Base-by-base conservation (phyloP, 495 filamentous ascomycete genomes). In the Gamarada debralockiae region DNA sequence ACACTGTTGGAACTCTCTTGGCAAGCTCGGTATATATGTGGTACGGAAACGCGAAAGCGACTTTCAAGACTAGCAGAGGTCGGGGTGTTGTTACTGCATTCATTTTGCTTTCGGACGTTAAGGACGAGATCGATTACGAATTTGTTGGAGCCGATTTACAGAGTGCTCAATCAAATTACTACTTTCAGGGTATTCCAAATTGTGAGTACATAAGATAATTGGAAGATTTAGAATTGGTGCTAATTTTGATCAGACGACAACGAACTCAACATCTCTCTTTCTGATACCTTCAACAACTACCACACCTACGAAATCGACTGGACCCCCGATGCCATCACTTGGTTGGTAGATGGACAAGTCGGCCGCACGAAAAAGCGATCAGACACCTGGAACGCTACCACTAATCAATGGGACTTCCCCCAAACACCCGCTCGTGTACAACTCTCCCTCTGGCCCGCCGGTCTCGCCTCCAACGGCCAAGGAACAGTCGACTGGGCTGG, bases 71-170 rank as follows among this genome's bases (percentile, higher is more conserved):
- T 6, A 87, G 85, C 52, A 82, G 86, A 60, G 92, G 90, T 38
- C 66, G 72, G 24, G 93, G 93, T 73, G 93, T 97, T 27, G 90
- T 98, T 4, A 90, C 91, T 18, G 93, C 92, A 13, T 98, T 98
- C 67, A 97, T 98, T 66, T 73, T 97, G 58, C 78, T 97, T 60
- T 86, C 84, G 27, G 93, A 97, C 65, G 87, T 93, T 61, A 95
- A 96, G 73, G 93, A 98, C 63, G 93, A 98, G 68, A 95, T 98
- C 63, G 93, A 98, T 68, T 97, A 87, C 65, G 93, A 98, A 72
- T 98, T 83, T 65, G 81, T 98, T 49, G 93, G 93, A 50, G 77
- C 79, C 41, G 87, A 97, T 58, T 68, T 96, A 63, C 62, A 74
- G 17, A 77, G 76, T 45, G 87, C 85, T 17, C 91, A 98, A 75